Conservation (phyloP, 805 yeast genomes). For the Maudiozyma saulgeensis region DNA sequence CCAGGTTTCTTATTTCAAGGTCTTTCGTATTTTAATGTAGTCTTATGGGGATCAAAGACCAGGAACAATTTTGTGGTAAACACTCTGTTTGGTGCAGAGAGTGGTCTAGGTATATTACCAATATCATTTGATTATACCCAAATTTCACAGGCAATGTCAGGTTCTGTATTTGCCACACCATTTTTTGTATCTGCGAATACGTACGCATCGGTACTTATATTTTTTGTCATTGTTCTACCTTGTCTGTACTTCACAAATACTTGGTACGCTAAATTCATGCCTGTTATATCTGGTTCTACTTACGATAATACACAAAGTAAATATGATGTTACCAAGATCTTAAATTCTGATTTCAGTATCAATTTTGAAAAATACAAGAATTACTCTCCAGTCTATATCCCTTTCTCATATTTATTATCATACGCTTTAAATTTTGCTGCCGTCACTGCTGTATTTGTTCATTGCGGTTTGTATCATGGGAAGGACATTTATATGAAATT, state of each 20-base stretch:
- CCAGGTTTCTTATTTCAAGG: constrained; percentile 58
- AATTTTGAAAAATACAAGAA: constrained; percentile 37
- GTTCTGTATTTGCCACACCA: constrained; percentile 55
- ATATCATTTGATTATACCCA: constrained; percentile 52
- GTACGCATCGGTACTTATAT: constrained; percentile 38
- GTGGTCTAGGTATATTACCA: constrained; percentile 49
- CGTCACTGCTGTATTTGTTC: constrained; percentile 49
- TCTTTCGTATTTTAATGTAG: constrained; percentile 46
- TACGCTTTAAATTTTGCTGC: constrained; percentile 57
- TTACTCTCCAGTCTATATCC: constrained; percentile 50
- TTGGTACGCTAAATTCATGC: constrained; percentile 52
- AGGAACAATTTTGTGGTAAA: constrained; percentile 46
- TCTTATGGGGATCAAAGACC: constrained; percentile 29
- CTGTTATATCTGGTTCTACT: constrained; percentile 30
- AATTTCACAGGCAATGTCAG: constrained; percentile 38
- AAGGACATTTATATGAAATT: constrained; percentile 40
- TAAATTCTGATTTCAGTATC: constrained; percentile 36
- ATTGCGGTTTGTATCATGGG: constrained; percentile 50
- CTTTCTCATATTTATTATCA: constrained; percentile 47
- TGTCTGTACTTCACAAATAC: constrained; percentile 44
- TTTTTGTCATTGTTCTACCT: constrained; percentile 42
- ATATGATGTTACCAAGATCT: constrained; percentile 40
- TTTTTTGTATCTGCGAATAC: constrained; percentile 32
- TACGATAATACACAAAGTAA: constrained; percentile 39
- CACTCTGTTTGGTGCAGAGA: constrained; percentile 50